These are phyloP conservation scores for Chrysoporthe puriensis DNA, from an alignment of 2,329 filamentous ascomycete genomes.

Conservation along the genomic window DNA sequence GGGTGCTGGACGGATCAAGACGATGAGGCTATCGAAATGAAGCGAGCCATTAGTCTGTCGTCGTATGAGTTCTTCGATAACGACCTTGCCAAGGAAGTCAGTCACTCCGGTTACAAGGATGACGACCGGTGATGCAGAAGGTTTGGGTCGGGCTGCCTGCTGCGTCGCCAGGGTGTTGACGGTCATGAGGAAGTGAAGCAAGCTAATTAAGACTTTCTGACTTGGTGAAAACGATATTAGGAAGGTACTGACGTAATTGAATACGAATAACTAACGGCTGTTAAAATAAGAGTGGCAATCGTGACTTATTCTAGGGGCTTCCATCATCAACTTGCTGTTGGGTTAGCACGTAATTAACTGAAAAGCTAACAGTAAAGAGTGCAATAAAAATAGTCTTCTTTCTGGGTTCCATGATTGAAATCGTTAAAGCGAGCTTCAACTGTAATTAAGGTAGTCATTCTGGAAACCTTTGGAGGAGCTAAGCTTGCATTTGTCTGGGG, in stretches of 20 bases:
- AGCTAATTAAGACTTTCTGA: not conserved
- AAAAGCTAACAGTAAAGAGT: not conserved
- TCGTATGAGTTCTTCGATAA: slow-evolving; percentile 28
- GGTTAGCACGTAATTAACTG: not conserved
- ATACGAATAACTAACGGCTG: not conserved
- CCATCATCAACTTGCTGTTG: not conserved
- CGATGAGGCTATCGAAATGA: slow-evolving; percentile 19
- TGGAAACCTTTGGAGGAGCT: not conserved
- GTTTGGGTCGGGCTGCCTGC: not conserved
- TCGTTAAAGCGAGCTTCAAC: too few species aligned
- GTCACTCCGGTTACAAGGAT: slow-evolving; percentile 30
- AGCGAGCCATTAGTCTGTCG: slow-evolving; percentile 6
- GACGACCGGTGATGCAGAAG: not conserved
- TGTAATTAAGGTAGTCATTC: not conserved
- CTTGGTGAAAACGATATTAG: not conserved
- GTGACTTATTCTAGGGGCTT: slow-evolving; percentile 5
- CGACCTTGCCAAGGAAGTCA: slow-evolving; percentile 30
- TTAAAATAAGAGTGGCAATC: not conserved
- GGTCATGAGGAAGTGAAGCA: not conserved
- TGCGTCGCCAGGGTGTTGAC: not conserved
- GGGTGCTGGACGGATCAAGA: slow-evolving; percentile 18
- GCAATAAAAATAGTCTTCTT: not conserved
- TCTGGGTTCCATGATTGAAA: not conserved
- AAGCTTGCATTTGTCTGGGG: not conserved
- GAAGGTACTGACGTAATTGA: slow-evolving; percentile 1